Evolutionary conservation across 257 asterid genomes (phyloP), one percentile per base, ranked within the genome.

Genomic region (Nicotiana sylvestris): DNA sequence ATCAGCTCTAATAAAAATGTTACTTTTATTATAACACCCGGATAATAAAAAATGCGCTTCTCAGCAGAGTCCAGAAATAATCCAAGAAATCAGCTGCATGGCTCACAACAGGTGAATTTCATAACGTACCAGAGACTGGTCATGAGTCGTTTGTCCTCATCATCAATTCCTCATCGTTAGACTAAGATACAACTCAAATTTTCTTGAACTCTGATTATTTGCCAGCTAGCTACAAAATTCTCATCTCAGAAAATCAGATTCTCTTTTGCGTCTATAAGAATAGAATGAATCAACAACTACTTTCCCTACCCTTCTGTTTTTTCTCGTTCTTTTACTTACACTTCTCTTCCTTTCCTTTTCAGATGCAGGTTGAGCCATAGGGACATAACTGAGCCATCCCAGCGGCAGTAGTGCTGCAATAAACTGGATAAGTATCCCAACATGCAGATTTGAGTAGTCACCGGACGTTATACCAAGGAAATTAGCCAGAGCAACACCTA

Each of bases 401-500:
- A 95, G 80, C 0, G 99, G 98, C 82, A 95, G 83, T 32, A 93
- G 65, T 16, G 99, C 97, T 0, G 92, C 93, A 32, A 91, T 67
- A 84, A 89, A 91, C 89, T 95, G 99, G 53, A 93, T 82, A 67
- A 87, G 10, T 56, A 93, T 93, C 60, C 99, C 99, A 9, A 82
- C 25, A 27, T 97, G 92, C 17, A 95, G 92, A 74, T 85, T 87
- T 4, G 96, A 89, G 88, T 91, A 95, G 82, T 93, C 88, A 15
- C 90, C 88, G 5, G 88, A 83, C 0, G 91, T 88, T 85, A 92
- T 84, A 16, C 99, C 97, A 56, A 95, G 93, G 82, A 77, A 60
- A 57, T 91, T 87, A 84, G 96, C 92, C 82, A 95, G 81, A 16
- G 95, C 93, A 39, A 95, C 89, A 1, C 99, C 98, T 39, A 90